Conservation (phyloP, 2,329 filamentous ascomycete species). For the Apiospora aurea region DNA sequence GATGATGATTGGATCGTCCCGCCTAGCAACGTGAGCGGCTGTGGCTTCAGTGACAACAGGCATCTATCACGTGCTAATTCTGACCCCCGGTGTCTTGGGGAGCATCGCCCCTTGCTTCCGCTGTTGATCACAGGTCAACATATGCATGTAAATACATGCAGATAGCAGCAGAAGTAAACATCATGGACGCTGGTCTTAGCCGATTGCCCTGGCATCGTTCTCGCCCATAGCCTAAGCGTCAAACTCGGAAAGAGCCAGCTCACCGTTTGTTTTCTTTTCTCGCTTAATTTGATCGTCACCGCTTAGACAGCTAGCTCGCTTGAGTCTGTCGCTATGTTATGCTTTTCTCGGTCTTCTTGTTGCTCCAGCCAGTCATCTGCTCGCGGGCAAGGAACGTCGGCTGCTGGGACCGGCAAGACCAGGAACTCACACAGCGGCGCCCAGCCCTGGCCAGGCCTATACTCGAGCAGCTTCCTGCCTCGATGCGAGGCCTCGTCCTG, state of each 20-base stretch:
- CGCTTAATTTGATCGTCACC: background rate
- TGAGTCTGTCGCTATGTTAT: background rate
- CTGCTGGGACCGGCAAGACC: constrained; percentile 32
- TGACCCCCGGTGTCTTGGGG: background rate
- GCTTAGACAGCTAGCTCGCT: background rate
- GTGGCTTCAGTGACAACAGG: background rate
- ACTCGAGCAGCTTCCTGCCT: constrained; percentile 38
- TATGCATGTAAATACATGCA: background rate
- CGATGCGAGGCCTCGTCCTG: constrained; percentile 26
- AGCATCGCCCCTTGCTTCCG: background rate
- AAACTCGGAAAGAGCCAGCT: background rate
- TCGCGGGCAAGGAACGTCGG: constrained; percentile 36
- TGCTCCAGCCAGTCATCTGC: constrained; percentile 40
- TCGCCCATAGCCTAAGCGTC: background rate
- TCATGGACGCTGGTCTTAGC: background rate
- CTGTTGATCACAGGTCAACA: background rate
- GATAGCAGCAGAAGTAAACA: background rate
- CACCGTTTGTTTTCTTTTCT: constrained; percentile 1
- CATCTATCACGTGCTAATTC: background rate
- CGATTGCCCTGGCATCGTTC: background rate
- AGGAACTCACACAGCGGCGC: constrained; percentile 39
- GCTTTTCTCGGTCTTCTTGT: constrained; percentile 20
- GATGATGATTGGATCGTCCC: background rate
- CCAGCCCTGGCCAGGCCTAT: constrained; percentile 38
- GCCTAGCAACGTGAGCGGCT: background rate